Percentiles rank a stretch among this genome's conserved stretches.
Evolutionary conservation across 2,329 filamentous ascomycete species (phyloP).

Genomic region (Fusarium begoniae): DNA sequence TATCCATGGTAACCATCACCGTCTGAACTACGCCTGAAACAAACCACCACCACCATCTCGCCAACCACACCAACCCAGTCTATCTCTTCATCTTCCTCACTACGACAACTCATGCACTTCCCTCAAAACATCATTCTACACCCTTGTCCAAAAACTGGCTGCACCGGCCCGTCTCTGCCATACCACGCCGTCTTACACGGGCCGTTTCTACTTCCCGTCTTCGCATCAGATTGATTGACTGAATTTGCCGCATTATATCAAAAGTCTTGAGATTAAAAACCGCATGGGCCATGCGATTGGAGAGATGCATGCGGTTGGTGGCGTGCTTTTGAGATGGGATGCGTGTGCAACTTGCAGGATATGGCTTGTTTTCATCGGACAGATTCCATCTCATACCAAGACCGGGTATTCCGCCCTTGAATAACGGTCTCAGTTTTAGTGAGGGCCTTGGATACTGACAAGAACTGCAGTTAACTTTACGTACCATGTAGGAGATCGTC

Average conservation of each 20-base stretch:
- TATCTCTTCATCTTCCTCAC: not conserved
- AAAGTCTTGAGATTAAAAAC: not conserved
- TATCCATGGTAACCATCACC: not conserved
- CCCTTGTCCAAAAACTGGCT: constrained; percentile 25
- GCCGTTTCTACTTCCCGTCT: constrained; percentile 30
- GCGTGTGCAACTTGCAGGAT: constrained; percentile 22
- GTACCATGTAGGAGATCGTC: constrained; percentile 5
- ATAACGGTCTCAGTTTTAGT: not conserved
- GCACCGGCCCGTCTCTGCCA: constrained; percentile 34
- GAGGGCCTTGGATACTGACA: not conserved
- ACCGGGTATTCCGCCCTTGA: not conserved
- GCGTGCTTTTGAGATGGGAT: constrained; percentile 16
- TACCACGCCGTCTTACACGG: constrained; percentile 29
- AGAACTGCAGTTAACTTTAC: too few relatives aligned
- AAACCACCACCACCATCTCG: not conserved
- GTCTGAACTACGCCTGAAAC: not conserved
- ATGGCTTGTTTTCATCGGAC: constrained; percentile 7
- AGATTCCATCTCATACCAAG: not conserved
- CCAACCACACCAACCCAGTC: constrained; percentile 1
- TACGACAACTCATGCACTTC: not conserved
- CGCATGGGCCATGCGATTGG: constrained; percentile 38
- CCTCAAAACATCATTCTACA: not conserved
- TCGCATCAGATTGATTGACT: constrained; percentile 2
- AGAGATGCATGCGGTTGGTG: constrained; percentile 11
- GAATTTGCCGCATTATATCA: not conserved